Percentiles rank a stretch among this genome's conserved stretches.
Evolutionary conservation across 768 basidiomycete species (phyloP).

Genomic region (Boletus patriciae): DNA sequence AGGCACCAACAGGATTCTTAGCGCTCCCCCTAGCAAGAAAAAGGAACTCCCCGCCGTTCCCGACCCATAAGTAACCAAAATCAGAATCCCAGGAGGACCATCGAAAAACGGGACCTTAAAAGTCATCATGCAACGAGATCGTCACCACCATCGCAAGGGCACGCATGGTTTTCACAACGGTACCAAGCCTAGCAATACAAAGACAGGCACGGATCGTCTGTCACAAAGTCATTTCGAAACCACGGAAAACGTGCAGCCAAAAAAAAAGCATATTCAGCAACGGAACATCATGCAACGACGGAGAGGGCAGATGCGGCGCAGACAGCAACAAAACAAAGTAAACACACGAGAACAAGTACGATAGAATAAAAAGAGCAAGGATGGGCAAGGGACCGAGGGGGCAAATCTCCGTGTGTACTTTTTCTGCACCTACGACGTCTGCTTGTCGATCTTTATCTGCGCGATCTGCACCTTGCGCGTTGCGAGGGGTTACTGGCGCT

Average conservation of each 20-base stretch:
- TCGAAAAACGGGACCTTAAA: too few species aligned
- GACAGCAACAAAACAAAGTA: not conserved
- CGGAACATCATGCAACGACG: not conserved
- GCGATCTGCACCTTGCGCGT: not conserved
- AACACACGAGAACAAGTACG: not conserved
- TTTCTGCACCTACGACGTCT: not conserved
- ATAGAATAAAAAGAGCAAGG: not conserved
- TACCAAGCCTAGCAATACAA: conserved; percentile 1
- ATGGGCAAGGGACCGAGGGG: not conserved
- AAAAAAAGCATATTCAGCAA: not conserved
- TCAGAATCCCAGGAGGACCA: too few species aligned
- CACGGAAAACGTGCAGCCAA: not conserved
- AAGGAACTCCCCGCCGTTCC: too few species aligned
- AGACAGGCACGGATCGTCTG: not conserved
- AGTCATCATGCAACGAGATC: too few species aligned
- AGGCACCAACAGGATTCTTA: too few species aligned
- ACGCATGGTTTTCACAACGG: not conserved
- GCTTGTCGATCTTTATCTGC: not conserved
- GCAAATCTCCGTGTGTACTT: not conserved
- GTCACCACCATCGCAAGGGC: too few species aligned
- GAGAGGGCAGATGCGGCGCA: not conserved
- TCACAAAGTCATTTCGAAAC: not conserved
- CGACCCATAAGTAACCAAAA: too few species aligned
- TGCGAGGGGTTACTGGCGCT: not conserved
- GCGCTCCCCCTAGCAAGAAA: too few species aligned